Evolutionary conservation across 768 basidiomycete species (phyloP).

Genomic region (Rhodotorula taiwanensis): DNA sequence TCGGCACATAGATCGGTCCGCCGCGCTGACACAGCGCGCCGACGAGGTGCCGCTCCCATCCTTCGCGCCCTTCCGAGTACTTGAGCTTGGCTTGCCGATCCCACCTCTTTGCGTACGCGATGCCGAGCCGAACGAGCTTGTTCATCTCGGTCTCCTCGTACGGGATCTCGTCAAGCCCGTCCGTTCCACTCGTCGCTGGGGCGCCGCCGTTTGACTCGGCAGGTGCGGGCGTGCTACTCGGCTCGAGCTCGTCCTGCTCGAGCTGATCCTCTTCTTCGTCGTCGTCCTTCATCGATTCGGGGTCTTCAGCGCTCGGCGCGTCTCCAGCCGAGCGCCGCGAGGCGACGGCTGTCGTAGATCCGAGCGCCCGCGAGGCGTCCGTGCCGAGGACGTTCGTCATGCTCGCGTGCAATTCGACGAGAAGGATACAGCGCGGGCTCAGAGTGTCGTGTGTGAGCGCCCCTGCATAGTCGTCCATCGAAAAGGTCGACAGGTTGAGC

Average conservation of each 20-base stretch:
- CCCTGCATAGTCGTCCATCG: slow-evolving; percentile 86
- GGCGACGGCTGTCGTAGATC: slow-evolving; percentile 12
- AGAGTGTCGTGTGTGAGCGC: slow-evolving; percentile 67
- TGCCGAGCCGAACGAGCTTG: slow-evolving; percentile 28
- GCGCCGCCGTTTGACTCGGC: slow-evolving; percentile 14
- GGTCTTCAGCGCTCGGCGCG: too few species aligned
- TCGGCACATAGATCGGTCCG: slow-evolving; percentile 28
- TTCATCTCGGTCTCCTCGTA: slow-evolving; percentile 14
- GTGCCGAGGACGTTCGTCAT: slow-evolving; percentile 76
- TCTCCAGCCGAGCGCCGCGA: background rate
- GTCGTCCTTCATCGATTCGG: background rate
- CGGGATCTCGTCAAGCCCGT: background rate
- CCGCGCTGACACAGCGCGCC: slow-evolving; percentile 39
- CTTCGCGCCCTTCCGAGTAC: slow-evolving; percentile 29
- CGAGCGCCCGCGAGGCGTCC: slow-evolving; percentile 52
- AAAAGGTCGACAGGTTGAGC: slow-evolving; percentile 75
- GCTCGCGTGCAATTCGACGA: slow-evolving; percentile 80
- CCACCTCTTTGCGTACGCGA: slow-evolving; percentile 39
- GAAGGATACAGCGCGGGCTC: slow-evolving; percentile 66
- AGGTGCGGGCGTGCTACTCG: background rate
- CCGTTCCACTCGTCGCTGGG: background rate
- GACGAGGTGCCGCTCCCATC: slow-evolving; percentile 40
- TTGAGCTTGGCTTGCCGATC: slow-evolving; percentile 39
- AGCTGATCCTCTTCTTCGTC: background rate
- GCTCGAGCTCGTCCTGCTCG: slow-evolving; percentile 5